Conservation (phyloP, 768 basidiomycete genomes). For the Lanmaoa rubissima region DNA sequence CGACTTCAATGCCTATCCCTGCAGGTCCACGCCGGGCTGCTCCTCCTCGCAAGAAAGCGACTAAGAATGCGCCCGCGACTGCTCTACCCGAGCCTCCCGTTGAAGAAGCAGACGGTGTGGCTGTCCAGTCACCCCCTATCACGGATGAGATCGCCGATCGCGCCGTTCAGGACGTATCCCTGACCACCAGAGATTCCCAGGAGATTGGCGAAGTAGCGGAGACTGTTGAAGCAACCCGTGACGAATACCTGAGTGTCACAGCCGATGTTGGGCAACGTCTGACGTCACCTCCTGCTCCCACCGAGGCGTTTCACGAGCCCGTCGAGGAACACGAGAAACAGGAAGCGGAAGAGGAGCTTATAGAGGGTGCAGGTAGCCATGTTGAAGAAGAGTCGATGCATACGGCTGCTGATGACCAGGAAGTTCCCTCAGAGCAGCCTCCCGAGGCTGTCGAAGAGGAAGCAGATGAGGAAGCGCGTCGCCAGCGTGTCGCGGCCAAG, state of each 20-base stretch:
- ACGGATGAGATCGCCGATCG: constrained; percentile 8
- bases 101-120: constrained; percentile 9
- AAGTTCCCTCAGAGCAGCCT: constrained; percentile 1
- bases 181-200: constrained; percentile 11
- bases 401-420: constrained; percentile 2
- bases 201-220: constrained; percentile 10
- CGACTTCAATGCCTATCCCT: constrained; percentile 70
- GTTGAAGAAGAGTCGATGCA: constrained; percentile 4
- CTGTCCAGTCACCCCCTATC: not conserved
- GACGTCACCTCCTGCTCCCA: not conserved
- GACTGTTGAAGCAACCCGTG: not conserved
- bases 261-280: not conserved
- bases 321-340: constrained; percentile 9
- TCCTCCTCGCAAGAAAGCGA: constrained; percentile 67
- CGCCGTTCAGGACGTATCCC: not conserved
- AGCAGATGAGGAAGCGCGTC: constrained; percentile 53
- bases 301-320: constrained; percentile 4
- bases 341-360: constrained; percentile 14
- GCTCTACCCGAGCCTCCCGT: constrained; percentile 29
- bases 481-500: constrained; percentile 56
- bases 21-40: constrained; percentile 70
- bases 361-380: constrained; percentile 1
- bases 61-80: constrained; percentile 46
- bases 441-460: constrained; percentile 19
- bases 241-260: not conserved